Evolutionary conservation across 2,329 filamentous ascomycete species (phyloP), one percentile per base, ranked within the genome.

Genomic region (Colletotrichum sp.): DNA sequence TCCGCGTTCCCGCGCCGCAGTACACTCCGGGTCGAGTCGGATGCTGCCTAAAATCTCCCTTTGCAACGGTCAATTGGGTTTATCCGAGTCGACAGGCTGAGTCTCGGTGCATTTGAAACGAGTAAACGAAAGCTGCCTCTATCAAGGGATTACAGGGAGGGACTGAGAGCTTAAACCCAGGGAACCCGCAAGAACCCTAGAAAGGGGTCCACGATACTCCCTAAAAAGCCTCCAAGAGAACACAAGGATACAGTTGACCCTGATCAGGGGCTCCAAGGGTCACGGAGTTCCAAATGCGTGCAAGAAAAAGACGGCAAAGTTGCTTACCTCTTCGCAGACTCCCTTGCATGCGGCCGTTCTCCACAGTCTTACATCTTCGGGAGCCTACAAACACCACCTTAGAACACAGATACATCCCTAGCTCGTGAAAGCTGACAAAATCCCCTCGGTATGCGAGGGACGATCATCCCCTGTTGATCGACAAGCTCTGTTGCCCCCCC

Each of bases 391-490:
- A 22, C 10, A 58, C 58, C 9, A 30, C 27, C 27, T 58, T 43
- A 64, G 70, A 60, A 55, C 25, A 18, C 39, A 43, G 16, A 7
- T 13, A 9, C 27, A 62, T 73, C 70, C 64, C 73, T 75, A 36
- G 64, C 70, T 30, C 48, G 64, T 68, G 58, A 72, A 60, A 75
- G 69, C 69, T 64, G 62, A 67, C 36, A 72, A 32, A 39, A 36
- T 39, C 27, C 15, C 10, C 32, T 32, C 30, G 69, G 72, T 56
- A 75, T 75, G 73, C 34, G 27, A 75, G 73, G 73, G 73, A 61
- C 70, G 32, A 64, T 73, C 70, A 36, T 75, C 73, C 73, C 73
- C 73, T 75, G 73, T 75, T 70, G 73, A 75, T 73, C 73, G 43
- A 27, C 34, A 6, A 66, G 22, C 32, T 68, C 6, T 28, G 30